Evolutionary conservation across 1,139 yeast species (phyloP).

Genomic region (Pichia sp.): DNA sequence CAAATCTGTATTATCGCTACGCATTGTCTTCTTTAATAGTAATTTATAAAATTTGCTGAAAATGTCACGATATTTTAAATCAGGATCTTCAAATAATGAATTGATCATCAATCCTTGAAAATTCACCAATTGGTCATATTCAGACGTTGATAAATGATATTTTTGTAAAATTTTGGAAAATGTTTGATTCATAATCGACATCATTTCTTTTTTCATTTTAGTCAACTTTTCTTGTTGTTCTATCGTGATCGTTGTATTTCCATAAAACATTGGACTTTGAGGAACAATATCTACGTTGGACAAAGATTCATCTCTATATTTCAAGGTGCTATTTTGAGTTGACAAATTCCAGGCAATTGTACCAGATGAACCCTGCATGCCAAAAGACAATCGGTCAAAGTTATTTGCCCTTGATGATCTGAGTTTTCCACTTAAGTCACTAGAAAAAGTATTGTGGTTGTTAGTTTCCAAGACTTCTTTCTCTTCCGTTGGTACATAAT

Average conservation of each 20-base stretch:
- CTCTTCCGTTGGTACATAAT: slow-evolving; percentile 23
- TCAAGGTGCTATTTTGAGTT: slow-evolving; percentile 6
- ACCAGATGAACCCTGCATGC: not conserved
- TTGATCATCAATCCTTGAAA: slow-evolving; percentile 27
- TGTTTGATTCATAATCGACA: slow-evolving; percentile 28
- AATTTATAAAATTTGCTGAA: slow-evolving; percentile 27
- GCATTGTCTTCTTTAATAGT: slow-evolving; percentile 27
- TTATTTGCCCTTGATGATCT: not conserved
- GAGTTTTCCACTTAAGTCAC: not conserved
- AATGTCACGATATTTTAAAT: slow-evolving; percentile 24
- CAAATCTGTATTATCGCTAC: slow-evolving; percentile 23
- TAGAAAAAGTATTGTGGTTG: too few species aligned
- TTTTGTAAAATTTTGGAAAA: slow-evolving; percentile 28
- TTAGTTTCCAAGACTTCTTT: too few species aligned
- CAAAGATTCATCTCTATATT: slow-evolving; percentile 8
- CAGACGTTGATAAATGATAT: slow-evolving; percentile 27
- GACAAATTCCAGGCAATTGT: slow-evolving; percentile 13
- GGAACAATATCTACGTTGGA: slow-evolving; percentile 14
- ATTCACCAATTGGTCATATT: slow-evolving; percentile 28
- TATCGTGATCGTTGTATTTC: not conserved
- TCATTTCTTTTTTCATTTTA: slow-evolving; percentile 22
- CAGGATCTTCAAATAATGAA: slow-evolving; percentile 22
- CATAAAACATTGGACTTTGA: slow-evolving; percentile 13
- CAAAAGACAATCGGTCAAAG: not conserved
- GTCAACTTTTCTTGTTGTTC: slow-evolving; percentile 14